A percentile compares a stretch with the other conserved stretches of the same genome.
phyloP scores from a whole-genome alignment of 345 rosid species.

The Rhizophora mangle region DNA sequence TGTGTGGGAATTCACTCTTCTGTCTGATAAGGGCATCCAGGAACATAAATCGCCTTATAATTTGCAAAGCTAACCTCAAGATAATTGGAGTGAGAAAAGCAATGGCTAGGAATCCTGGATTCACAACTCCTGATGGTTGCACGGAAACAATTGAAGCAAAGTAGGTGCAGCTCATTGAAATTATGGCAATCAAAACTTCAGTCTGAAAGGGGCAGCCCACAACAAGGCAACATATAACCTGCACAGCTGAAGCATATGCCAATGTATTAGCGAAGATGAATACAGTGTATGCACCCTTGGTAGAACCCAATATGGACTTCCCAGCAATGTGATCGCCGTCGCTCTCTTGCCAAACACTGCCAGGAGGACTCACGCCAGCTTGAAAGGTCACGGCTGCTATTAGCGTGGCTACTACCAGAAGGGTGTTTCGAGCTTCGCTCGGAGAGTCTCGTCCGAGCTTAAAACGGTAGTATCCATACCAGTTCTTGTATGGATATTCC shows the following conservation, averaged over 20 bases:
- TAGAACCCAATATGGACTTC: slow-evolving; percentile 16
- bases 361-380: slow-evolving; percentile 37
- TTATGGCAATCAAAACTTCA: slow-evolving; percentile 15
- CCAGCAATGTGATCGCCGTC: neutral
- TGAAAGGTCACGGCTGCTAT: slow-evolving; percentile 39
- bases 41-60: no score
- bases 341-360: slow-evolving; percentile 34
- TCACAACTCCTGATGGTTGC: slow-evolving; percentile 10
- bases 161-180: slow-evolving; percentile 22
- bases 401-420: slow-evolving; percentile 30
- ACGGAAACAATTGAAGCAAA: slow-evolving; percentile 24
- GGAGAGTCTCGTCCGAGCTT: slow-evolving; percentile 18
- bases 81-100: slow-evolving; percentile 9
- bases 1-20: no score
- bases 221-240: slow-evolving; percentile 12
- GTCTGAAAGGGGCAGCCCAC: slow-evolving; percentile 20
- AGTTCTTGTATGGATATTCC: no score
- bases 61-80: neutral
- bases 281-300: slow-evolving; percentile 14
- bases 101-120: slow-evolving; percentile 8
- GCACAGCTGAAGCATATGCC: slow-evolving; percentile 8
- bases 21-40: no score
- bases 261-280: slow-evolving; percentile 26
- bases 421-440: slow-evolving; percentile 19
- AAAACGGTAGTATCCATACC: no score